phyloP scores from a whole-genome alignment of 768 basidiomycete genomes.

The Crassisporium funariophilum region DNA sequence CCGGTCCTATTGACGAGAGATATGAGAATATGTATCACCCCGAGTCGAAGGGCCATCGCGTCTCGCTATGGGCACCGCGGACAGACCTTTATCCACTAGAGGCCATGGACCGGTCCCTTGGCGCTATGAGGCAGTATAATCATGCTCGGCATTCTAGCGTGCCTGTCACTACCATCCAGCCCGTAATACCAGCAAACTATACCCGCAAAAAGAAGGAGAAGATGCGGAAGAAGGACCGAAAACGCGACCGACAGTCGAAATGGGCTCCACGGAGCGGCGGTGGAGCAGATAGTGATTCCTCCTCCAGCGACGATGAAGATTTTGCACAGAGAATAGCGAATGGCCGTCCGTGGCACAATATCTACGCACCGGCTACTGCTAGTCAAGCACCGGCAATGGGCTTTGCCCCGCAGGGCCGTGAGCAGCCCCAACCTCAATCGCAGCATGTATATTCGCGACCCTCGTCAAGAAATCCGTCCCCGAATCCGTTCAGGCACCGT shows the following conservation, averaged over 20 bases:
- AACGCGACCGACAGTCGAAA: constrained; percentile 15
- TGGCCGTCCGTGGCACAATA: not conserved
- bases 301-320: constrained; percentile 1
- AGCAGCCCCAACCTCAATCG: constrained; percentile 10
- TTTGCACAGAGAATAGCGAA: not conserved
- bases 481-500: too few species aligned
- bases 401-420: constrained; percentile 9
- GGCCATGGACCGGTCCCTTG: not conserved
- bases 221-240: constrained; percentile 14
- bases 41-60: not conserved
- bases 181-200: not conserved
- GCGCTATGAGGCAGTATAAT: not conserved
- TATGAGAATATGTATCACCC: constrained; percentile 8
- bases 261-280: constrained; percentile 2
- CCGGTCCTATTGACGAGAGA: constrained; percentile 2
- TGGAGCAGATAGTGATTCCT: not conserved
- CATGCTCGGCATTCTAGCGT: not conserved
- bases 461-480: too few species aligned
- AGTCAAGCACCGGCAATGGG: constrained; percentile 5
- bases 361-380: constrained; percentile 3
- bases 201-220: constrained; percentile 15
- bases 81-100: not conserved
- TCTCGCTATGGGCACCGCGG: not conserved
- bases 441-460: too few species aligned
- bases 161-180: not conserved